Percentiles rank a stretch among this genome's conserved stretches.
Evolutionary conservation across 2,329 filamentous ascomycete genomes (phyloP).

Genomic region (Cordyceps militaris): DNA sequence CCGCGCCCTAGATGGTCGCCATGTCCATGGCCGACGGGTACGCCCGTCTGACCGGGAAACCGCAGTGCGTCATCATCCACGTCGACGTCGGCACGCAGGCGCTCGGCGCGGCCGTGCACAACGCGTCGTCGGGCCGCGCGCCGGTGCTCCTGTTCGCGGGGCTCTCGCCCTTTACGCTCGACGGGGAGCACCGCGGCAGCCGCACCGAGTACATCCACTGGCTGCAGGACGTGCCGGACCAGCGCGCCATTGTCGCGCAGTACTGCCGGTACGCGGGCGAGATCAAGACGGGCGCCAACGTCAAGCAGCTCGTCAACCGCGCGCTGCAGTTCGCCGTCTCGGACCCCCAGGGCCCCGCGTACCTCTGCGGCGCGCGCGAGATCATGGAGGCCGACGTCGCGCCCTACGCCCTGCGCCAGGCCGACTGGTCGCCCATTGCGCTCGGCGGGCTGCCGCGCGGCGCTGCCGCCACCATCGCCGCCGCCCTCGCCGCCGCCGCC

Average conservation of each 20-base stretch:
- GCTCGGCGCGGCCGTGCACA: constrained; percentile 71
- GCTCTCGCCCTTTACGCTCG: constrained; percentile 66
- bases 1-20: constrained; percentile 61
- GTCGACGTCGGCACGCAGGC: constrained; percentile 79
- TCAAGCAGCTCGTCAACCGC: constrained; percentile 84
- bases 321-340: constrained; percentile 75
- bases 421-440: constrained; percentile 63
- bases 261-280: constrained; percentile 81
- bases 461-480: constrained; percentile 53
- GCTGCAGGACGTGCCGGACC: constrained; percentile 78
- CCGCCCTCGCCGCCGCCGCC: constrained; percentile 55
- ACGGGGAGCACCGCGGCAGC: constrained; percentile 70
- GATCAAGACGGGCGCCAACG: constrained; percentile 75
- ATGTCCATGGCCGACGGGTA: constrained; percentile 81
- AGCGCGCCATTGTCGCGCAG: constrained; percentile 72
- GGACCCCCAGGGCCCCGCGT: constrained; percentile 72
- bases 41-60: constrained; percentile 62
- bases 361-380: constrained; percentile 70
- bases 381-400: constrained; percentile 80
- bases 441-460: constrained; percentile 50
- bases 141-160: constrained; percentile 75
- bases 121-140: constrained; percentile 65
- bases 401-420: constrained; percentile 61
- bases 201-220: constrained; percentile 81
- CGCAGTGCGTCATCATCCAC: constrained; percentile 72